These are phyloP conservation scores for Neonectria magnoliae DNA, from an alignment of 2,329 filamentous ascomycete species.

Conservation along the genomic window DNA sequence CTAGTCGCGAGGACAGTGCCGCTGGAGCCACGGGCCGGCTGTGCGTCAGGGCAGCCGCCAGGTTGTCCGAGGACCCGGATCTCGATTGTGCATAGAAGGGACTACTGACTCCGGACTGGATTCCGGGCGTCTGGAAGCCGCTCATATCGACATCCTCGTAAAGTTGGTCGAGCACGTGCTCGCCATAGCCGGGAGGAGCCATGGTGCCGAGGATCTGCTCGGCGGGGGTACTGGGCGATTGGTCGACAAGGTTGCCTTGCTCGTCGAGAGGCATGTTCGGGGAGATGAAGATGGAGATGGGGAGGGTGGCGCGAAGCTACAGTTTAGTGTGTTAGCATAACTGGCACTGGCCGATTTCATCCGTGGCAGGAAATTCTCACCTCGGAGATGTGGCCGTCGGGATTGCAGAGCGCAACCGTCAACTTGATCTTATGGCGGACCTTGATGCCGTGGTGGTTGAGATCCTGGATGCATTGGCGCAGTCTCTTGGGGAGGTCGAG, in stretches of 20 bases:
- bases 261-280: constrained; percentile 91
- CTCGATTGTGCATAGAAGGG: constrained; percentile 79
- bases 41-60: constrained; percentile 62
- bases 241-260: constrained; percentile 79
- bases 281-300: constrained; percentile 94
- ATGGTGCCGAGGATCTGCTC: constrained; percentile 68
- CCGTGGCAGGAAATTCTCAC: constrained; percentile 53
- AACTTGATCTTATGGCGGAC: constrained; percentile 93
- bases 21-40: constrained; percentile 55
- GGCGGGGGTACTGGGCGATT: constrained; percentile 58
- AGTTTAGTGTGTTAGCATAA: constrained; percentile 19
- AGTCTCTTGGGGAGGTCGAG: constrained; percentile 83
- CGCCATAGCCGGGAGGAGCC: constrained; percentile 92
- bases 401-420: constrained; percentile 90
- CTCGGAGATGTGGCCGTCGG: constrained; percentile 94
- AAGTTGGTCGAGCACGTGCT: constrained; percentile 88
- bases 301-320: constrained; percentile 86
- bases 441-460: constrained; percentile 89
- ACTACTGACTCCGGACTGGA: constrained; percentile 79
- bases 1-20: constrained; percentile 71
- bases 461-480: constrained; percentile 86
- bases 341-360: neutral
- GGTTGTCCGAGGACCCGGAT: constrained; percentile 82
- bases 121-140: constrained; percentile 81
- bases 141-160: constrained; percentile 87